phyloP scores from a whole-genome alignment of 1,284 basidiomycete genomes.

The Apiotrichum brassicae region DNA sequence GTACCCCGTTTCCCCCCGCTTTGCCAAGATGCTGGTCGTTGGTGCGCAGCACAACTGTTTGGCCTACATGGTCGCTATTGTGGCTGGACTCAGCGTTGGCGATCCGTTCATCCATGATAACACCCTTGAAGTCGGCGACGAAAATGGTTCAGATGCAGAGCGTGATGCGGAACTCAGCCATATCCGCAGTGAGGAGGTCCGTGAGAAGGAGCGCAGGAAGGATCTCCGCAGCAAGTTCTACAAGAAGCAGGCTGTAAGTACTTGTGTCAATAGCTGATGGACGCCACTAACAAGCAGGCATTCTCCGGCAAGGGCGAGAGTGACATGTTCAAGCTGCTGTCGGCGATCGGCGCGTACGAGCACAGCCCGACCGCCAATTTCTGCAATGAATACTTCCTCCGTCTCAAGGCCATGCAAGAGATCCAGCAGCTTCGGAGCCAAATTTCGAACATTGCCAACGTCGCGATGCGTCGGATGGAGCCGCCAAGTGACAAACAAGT shows the following conservation, averaged over 20 bases:
- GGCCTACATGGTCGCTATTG: slow-evolving; percentile 84
- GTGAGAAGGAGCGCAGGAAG: slow-evolving; percentile 63
- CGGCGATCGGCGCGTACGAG: slow-evolving; percentile 93
- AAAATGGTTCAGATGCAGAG: slow-evolving; percentile 44
- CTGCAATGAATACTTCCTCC: slow-evolving; percentile 84
- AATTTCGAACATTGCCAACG: slow-evolving; percentile 71
- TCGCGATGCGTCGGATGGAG: slow-evolving; percentile 55
- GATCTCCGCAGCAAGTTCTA: slow-evolving; percentile 67
- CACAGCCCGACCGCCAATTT: slow-evolving; percentile 75
- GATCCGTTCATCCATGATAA: slow-evolving; percentile 93
- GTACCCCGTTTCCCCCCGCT: slow-evolving; percentile 88
- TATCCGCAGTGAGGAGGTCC: slow-evolving; percentile 57
- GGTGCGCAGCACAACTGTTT: slow-evolving; percentile 88
- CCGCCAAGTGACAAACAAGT: slow-evolving; percentile 49
- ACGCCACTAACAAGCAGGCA: slow-evolving; percentile 4
- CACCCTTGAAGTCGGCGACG: slow-evolving; percentile 51
- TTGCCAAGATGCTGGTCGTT: slow-evolving; percentile 88
- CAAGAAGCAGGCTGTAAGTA: slow-evolving; percentile 64
- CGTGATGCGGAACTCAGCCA: slow-evolving; percentile 52
- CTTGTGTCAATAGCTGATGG: neutral
- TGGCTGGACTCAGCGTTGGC: slow-evolving; percentile 87
- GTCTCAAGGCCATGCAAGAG: slow-evolving; percentile 96
- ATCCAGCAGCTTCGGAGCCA: slow-evolving; percentile 94
- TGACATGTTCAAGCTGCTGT: slow-evolving; percentile 81
- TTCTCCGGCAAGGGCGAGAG: slow-evolving; percentile 66